phyloP scores from a whole-genome alignment of 805 yeast species.

The Zygosaccharomyces bisporus region DNA sequence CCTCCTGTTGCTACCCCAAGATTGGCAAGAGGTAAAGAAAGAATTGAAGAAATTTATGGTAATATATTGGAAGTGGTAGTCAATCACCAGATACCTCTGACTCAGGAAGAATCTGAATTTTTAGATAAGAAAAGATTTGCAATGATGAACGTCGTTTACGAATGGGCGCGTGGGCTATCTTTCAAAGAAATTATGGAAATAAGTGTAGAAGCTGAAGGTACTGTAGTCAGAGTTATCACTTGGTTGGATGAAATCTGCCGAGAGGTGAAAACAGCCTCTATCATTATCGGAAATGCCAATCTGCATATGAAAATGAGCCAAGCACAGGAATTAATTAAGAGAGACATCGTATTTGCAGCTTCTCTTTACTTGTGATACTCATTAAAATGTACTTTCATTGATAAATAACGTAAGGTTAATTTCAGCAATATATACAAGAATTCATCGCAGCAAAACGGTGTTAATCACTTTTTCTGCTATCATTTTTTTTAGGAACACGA shows the following conservation, averaged over 20 bases:
- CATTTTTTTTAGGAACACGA: constrained; percentile 18
- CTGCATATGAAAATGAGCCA: constrained; percentile 83
- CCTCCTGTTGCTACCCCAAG: constrained; percentile 67
- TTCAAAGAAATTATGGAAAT: constrained; percentile 88
- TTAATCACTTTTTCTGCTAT: constrained; percentile 23
- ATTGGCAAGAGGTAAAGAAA: constrained; percentile 63
- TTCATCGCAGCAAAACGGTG: constrained; percentile 13
- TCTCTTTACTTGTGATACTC: constrained; percentile 59
- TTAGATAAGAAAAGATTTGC: constrained; percentile 82
- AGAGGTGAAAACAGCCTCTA: constrained; percentile 88
- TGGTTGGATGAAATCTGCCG: constrained; percentile 93
- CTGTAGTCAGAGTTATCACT: constrained; percentile 92
- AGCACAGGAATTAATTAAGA: constrained; percentile 91
- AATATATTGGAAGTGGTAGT: constrained; percentile 58
- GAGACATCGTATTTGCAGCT: constrained; percentile 97
- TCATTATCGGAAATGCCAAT: constrained; percentile 90
- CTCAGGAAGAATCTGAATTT: constrained; percentile 82
- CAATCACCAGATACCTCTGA: constrained; percentile 66
- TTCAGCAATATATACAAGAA: constrained; percentile 1
- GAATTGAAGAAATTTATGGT: constrained; percentile 67
- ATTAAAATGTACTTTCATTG: not conserved
- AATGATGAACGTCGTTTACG: constrained; percentile 88
- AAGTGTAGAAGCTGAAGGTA: constrained; percentile 91
- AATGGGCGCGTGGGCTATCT: constrained; percentile 95
- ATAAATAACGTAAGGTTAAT: constrained; percentile 1